Evolutionary conservation across 2,329 filamentous ascomycete species (phyloP).

Genomic region (Parafenestella ontariensis): DNA sequence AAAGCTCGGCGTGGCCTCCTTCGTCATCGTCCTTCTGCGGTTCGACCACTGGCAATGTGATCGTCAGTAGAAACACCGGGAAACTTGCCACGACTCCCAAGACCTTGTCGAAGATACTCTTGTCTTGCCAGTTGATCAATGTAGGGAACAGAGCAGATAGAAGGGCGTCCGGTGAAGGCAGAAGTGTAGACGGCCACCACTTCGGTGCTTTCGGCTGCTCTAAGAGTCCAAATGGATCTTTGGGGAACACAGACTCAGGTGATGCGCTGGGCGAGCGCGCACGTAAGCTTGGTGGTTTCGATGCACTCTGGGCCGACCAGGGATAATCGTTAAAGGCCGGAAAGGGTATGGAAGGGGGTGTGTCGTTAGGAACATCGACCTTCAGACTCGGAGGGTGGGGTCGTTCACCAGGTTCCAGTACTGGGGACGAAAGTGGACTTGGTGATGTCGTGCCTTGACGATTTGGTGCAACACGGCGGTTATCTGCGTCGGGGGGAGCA

Average conservation of each 20-base stretch:
- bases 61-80: slow-evolving; percentile 86
- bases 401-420: slow-evolving; percentile 26
- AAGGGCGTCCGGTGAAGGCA: slow-evolving; percentile 76
- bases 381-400: slow-evolving; percentile 48
- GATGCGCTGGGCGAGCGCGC: slow-evolving; percentile 61
- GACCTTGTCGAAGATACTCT: slow-evolving; percentile 83
- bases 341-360: slow-evolving; percentile 66
- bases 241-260: slow-evolving; percentile 57
- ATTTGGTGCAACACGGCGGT: slow-evolving; percentile 15
- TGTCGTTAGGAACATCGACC: slow-evolving; percentile 51
- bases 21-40: slow-evolving; percentile 58
- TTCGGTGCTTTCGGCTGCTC: slow-evolving; percentile 56
- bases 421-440: slow-evolving; percentile 38
- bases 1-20: slow-evolving; percentile 20
- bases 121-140: slow-evolving; percentile 79
- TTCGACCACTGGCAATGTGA: slow-evolving; percentile 92
- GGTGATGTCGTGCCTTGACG: slow-evolving; percentile 27
- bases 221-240: slow-evolving; percentile 52
- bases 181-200: slow-evolving; percentile 82
- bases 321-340: slow-evolving; percentile 68
- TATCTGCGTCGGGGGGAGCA: slow-evolving; percentile 50
- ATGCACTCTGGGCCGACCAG: slow-evolving; percentile 50
- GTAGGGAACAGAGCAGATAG: slow-evolving; percentile 84
- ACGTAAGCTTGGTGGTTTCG: slow-evolving; percentile 63
- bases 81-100: slow-evolving; percentile 85